Conservation (phyloP, 2,329 filamentous ascomycete genomes). For the Fusarium paranaense region DNA sequence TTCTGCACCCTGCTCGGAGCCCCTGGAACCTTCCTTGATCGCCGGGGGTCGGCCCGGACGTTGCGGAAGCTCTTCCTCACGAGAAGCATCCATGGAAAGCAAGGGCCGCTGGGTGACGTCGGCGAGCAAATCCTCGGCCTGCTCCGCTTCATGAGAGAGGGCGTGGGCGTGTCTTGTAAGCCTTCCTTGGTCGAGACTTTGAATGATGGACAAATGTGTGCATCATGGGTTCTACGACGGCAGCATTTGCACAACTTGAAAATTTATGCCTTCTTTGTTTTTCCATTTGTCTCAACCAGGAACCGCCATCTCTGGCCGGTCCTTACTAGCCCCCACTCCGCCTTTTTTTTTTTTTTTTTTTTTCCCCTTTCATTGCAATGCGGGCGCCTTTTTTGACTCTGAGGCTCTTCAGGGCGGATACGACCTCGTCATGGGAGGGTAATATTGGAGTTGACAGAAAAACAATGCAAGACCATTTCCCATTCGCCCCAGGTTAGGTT, state of each 20-base stretch:
- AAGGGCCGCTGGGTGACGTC: slow-evolving; percentile 30
- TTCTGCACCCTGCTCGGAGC: neutral
- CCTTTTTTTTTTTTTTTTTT: neutral
- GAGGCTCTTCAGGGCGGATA: slow-evolving; percentile 25
- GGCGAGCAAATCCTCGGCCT: slow-evolving; percentile 20
- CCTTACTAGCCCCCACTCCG: neutral
- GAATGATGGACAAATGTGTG: neutral
- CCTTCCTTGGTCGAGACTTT: neutral
- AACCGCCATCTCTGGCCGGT: neutral
- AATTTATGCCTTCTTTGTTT: slow-evolving; percentile 1
- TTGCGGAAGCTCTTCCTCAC: slow-evolving; percentile 18
- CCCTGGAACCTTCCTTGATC: slow-evolving; percentile 29
- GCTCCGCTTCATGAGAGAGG: slow-evolving; percentile 7
- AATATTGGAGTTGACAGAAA: slow-evolving; percentile 13
- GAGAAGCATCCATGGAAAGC: neutral
- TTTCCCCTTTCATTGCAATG: neutral
- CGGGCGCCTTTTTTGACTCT: slow-evolving; percentile 11
- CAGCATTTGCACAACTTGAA: slow-evolving; percentile 27
- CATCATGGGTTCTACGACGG: slow-evolving; percentile 28
- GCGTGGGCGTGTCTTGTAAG: neutral
- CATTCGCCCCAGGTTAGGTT: neutral
- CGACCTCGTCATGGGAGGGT: slow-evolving; percentile 22
- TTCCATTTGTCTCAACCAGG: slow-evolving; percentile 5
- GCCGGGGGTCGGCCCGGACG: slow-evolving; percentile 28
- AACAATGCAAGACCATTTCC: slow-evolving; percentile 15